A percentile compares a stretch with the other conserved stretches of the same genome.
phyloP scores from a whole-genome alignment of 306 rosid genomes.

The Castanospermum australe region DNA sequence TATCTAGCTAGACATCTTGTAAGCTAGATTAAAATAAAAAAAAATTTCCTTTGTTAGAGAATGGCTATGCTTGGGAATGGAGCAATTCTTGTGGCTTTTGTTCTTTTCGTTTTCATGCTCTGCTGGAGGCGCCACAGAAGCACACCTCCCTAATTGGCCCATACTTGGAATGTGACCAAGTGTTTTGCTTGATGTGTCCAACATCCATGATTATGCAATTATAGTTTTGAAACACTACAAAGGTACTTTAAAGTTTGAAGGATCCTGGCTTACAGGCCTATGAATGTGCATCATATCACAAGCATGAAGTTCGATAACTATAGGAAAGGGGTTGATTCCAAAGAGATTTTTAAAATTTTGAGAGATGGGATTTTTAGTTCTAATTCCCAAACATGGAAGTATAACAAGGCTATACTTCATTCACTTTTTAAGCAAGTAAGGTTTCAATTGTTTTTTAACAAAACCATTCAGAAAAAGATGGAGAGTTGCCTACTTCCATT shows the following conservation, averaged over 20 bases:
- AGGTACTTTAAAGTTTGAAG: slow-evolving; percentile 27
- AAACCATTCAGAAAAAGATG: slow-evolving; percentile 24
- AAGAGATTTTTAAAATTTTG: slow-evolving; percentile 18
- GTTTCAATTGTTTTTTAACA: background rate
- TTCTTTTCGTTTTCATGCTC: background rate
- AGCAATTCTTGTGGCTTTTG: no score
- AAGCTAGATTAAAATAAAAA: no score
- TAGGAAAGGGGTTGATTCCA: background rate
- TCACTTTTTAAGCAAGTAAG: background rate
- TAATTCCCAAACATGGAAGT: slow-evolving; percentile 21
- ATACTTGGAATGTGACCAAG: slow-evolving; percentile 26
- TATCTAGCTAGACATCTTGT: no score
- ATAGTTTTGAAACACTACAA: background rate
- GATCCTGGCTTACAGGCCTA: slow-evolving; percentile 40
- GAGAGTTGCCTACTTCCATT: slow-evolving; percentile 30
- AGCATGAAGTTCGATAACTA: slow-evolving; percentile 29
- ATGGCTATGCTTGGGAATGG: no score
- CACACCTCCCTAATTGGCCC: slow-evolving; percentile 20
- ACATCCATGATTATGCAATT: slow-evolving; percentile 23
- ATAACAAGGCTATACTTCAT: background rate
- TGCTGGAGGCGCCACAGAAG: background rate
- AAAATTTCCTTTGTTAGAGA: no score
- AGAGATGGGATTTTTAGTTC: slow-evolving; percentile 23
- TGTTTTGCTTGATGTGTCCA: background rate
- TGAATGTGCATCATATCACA: slow-evolving; percentile 32